A percentile compares a stretch with the other conserved stretches of the same genome.
These are phyloP conservation scores for Allomyces javanicus DNA, from an alignment of 192 early-diverging fungal species.

Conservation along the genomic window DNA sequence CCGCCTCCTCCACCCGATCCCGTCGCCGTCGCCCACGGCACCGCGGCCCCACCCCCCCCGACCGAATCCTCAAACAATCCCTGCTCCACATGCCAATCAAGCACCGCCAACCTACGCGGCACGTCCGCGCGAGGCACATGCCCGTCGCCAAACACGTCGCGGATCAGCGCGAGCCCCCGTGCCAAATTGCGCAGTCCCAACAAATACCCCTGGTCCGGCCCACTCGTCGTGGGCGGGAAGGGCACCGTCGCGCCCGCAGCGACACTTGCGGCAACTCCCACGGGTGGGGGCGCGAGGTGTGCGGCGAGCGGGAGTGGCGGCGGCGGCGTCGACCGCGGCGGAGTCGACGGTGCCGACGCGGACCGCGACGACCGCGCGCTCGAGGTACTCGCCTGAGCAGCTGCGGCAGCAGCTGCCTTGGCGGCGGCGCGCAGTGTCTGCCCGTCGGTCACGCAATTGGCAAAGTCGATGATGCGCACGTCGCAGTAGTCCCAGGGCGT, in stretches of 20 bases:
- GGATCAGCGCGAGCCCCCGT: constrained; percentile 22
- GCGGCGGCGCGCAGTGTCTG: constrained; percentile 10
- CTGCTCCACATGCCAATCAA: not conserved
- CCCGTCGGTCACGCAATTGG: constrained; percentile 47
- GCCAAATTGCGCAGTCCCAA: constrained; percentile 26
- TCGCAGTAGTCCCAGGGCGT: constrained; percentile 29
- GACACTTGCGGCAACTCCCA: not conserved
- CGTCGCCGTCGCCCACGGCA: not conserved
- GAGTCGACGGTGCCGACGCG: too few relatives aligned
- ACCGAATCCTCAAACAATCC: not conserved
- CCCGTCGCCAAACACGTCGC: not conserved
- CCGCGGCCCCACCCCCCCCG: not conserved
- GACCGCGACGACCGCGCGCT: too few relatives aligned
- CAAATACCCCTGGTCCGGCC: constrained; percentile 27
- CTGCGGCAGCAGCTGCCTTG: constrained; percentile 10
- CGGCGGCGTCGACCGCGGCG: too few relatives aligned
- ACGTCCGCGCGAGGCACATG: not conserved
- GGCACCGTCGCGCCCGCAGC: not conserved
- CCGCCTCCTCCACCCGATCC: too few relatives aligned
- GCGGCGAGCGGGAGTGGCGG: not conserved
- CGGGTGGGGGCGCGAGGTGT: not conserved
- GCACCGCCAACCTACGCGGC: not conserved
- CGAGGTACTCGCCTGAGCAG: not conserved
- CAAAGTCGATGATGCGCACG: constrained; percentile 92
- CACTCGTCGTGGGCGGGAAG: constrained; percentile 14